Evolutionary conservation across 306 rosid species (phyloP), one percentile per base, ranked within the genome.

Genomic region (Comarum palustre): DNA sequence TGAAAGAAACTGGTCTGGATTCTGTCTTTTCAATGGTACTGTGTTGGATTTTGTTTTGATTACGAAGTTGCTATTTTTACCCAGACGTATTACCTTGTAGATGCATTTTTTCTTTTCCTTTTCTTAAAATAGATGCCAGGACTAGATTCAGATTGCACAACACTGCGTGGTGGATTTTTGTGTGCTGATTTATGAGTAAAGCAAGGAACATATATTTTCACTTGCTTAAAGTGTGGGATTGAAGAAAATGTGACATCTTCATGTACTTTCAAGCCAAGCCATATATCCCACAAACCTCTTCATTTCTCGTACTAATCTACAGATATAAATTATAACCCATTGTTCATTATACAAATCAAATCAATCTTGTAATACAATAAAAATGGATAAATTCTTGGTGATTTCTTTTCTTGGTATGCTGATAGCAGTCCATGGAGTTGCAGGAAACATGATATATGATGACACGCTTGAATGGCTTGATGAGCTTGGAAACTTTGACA

Each of bases 261-360:
- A 89, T 90, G 84, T 90, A 82, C 99, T 95, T 95, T 71, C 93
- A 95, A 91, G 99, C 88, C 89, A 95, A 95, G 99, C 96, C 97
- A 91, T 81, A 86, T 81, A 77, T 16, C 82, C 81, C 78, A 79
- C 77, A 90, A 83, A 85, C 66, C 77, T 83, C 84, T 82, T 88
- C 85, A 84, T 83, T 89, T 84, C 79, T 78, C 76, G 32, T 73
- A 85, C 84, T 89, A 82, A 87, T 90, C 83, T 51, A 50, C 41
- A 36, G 73, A 73, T 92, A 95, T 95, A 95, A 83, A 92, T 84
- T 81, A 80, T 85, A 82, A 89, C 81, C 81, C 81, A 66, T 73
- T 80, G 86, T 66, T 87, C 89, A 87, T 89, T 83, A 88, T 79
- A 78, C 91, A 86, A 84, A 83, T 86, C 88, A 78, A 81, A 82